Evolutionary conservation across 2,329 filamentous ascomycete genomes (phyloP).

Genomic region (Monosporascus sp.): DNA sequence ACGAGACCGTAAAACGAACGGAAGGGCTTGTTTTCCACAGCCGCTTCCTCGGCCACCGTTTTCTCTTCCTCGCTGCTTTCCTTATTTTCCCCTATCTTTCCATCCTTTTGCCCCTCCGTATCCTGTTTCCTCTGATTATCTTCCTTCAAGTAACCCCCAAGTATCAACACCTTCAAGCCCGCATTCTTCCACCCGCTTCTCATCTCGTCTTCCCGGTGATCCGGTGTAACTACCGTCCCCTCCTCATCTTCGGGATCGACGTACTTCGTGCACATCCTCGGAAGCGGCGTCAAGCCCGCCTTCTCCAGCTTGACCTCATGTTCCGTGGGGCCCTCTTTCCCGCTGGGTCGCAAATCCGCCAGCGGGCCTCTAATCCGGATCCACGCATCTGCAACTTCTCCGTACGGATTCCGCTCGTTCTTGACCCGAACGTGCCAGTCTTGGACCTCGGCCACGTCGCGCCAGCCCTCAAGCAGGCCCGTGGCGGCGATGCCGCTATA

Average conservation of each 20-base stretch:
- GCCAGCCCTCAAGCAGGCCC: not conserved
- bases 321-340: not conserved
- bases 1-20: too few relatives aligned
- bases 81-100: too few relatives aligned
- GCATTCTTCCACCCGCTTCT: too few relatives aligned
- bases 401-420: constrained; percentile 8
- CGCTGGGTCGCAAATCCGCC: not conserved
- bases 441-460: constrained; percentile 2
- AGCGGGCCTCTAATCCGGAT: constrained; percentile 10
- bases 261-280: not conserved
- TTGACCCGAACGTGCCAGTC: constrained; percentile 9
- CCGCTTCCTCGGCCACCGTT: too few relatives aligned
- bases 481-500: constrained; percentile 7
- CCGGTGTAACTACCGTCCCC: too few relatives aligned
- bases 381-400: constrained; percentile 11
- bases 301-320: not conserved
- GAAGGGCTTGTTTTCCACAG: too few relatives aligned
- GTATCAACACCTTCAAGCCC: too few relatives aligned
- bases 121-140: too few relatives aligned
- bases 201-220: too few relatives aligned
- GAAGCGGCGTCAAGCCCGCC: not conserved
- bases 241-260: not conserved
- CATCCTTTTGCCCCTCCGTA: too few relatives aligned
- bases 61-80: too few relatives aligned
- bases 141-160: too few relatives aligned